These are phyloP conservation scores for Pichia sp. DNA, from an alignment of 1,139 yeast species.

Conservation along the genomic window DNA sequence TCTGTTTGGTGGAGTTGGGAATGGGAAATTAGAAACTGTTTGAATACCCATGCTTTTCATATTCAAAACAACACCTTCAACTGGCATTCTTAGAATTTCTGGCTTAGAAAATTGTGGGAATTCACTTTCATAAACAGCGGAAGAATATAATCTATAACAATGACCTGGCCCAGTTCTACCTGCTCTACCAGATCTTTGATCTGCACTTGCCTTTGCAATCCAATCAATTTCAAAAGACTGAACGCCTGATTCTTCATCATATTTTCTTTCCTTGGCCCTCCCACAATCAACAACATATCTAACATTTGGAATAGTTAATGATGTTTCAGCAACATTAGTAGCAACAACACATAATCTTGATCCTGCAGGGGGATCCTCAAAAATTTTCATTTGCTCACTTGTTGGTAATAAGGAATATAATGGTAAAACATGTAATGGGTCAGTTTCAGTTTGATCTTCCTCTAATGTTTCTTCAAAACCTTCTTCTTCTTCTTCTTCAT, in stretches of 20 bases:
- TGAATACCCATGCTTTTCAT: constrained; percentile 98
- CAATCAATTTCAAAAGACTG: constrained; percentile 90
- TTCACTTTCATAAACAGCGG: constrained; percentile 90
- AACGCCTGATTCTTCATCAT: constrained; percentile 78
- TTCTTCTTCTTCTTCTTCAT: constrained; percentile 64
- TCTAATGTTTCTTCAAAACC: constrained; percentile 83
- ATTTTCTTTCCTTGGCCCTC: constrained; percentile 81
- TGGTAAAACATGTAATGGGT: constrained; percentile 87
- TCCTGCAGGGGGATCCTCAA: constrained; percentile 78
- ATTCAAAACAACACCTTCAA: constrained; percentile 85
- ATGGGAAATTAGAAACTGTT: constrained; percentile 85
- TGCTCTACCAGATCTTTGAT: constrained; percentile 95
- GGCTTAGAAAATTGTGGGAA: constrained; percentile 80
- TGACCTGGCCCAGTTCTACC: constrained; percentile 99
- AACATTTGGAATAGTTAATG: constrained; percentile 93
- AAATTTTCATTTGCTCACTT: constrained; percentile 89
- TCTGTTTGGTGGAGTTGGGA: constrained; percentile 89
- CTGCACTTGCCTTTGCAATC: constrained; percentile 94
- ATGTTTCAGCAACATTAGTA: constrained; percentile 96
- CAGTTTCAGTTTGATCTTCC: constrained; percentile 67
- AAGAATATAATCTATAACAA: constrained; percentile 84
- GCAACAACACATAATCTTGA: constrained; percentile 89
- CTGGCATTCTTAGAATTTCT: constrained; percentile 91
- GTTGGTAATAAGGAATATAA: constrained; percentile 89
- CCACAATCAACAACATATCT: constrained; percentile 96